Base-by-base conservation (phyloP, 371 early-diverging fungal genomes). In the Mucor lusitanicus region DNA sequence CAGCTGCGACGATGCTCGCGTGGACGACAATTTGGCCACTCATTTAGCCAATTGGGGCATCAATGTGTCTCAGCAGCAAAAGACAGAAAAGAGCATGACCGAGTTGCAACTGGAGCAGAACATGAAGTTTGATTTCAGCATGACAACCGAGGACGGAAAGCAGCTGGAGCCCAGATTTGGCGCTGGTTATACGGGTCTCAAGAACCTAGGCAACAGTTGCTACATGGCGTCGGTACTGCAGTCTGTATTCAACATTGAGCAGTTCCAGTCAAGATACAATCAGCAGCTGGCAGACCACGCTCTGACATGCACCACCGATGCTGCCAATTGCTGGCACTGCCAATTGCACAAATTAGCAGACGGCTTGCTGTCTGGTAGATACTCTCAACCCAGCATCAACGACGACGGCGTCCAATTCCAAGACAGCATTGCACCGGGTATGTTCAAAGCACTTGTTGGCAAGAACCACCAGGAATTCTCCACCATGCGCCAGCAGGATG, bases 401-500 rank as follows among this genome's bases (percentile, higher is more conserved):
- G 83, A 83, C 0, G 80, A 84, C 6, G 87, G 85, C 8, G 60
- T 70, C 0, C 84, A 79, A 9, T 82, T 79, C 3, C 90, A 92
- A 68, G 79, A 83, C 13, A 93, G 93, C 42, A 86, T 93, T 61
- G 74, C 88, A 3, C 98, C 99, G 1, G 76, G 85, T 19, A 95
- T 95, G 95, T 96, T 97, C 79, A 99, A 99, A 73, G 77, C 84
- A 0, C 73, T 97, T 6, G 82, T 97, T n/a, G 95, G 95, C 21
- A 88, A 89, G 61, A 94, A 91, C 21, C 96, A 97, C 71, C 79
- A 87, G 12, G 99, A 98, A 72, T 99, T 99, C 65, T 88, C 93
- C 5, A 92, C 96, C 0, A 97, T 97, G 97, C 85, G 95, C 48
- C 99, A 99, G 76, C 99, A 99, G 85, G 99, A 99, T 75, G 96